Evolutionary conservation across 2,329 filamentous ascomycete genomes (phyloP).

Genomic region (Cladosporium velox): DNA sequence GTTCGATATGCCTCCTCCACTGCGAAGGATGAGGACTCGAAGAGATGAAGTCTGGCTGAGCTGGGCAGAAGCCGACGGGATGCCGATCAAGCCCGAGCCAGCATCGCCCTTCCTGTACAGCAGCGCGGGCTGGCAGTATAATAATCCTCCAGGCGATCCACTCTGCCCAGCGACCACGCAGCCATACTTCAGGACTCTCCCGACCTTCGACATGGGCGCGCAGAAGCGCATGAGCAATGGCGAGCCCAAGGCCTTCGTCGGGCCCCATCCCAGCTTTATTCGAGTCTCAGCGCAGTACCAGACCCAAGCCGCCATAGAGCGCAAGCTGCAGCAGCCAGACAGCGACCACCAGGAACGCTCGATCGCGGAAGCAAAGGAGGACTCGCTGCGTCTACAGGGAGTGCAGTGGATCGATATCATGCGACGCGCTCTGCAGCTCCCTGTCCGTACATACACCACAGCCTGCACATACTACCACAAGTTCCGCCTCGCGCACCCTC

Average conservation of each 20-base stretch:
- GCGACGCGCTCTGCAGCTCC: constrained; percentile 76
- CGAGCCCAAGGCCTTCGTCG: constrained; percentile 38
- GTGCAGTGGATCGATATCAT: constrained; percentile 88
- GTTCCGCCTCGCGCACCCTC: constrained; percentile 79
- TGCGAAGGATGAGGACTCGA: background rate
- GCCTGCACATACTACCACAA: constrained; percentile 93
- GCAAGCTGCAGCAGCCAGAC: constrained; percentile 57
- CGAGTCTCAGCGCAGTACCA: constrained; percentile 73
- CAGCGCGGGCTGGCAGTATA: background rate
- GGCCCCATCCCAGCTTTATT: constrained; percentile 64
- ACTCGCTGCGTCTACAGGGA: constrained; percentile 77
- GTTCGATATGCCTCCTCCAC: background rate
- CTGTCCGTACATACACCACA: constrained; percentile 87
- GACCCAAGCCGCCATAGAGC: constrained; percentile 77
- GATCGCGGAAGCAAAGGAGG: constrained; percentile 64
- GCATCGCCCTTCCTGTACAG: background rate
- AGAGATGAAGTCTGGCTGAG: constrained; percentile 7
- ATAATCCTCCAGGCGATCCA: background rate
- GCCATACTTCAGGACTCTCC: background rate
- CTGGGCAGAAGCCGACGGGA: constrained; percentile 3
- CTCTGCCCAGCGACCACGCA: background rate
- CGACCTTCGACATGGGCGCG: constrained; percentile 31
- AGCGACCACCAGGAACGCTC: constrained; percentile 64
- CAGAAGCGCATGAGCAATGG: constrained; percentile 37
- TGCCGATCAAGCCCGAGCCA: constrained; percentile 10